Percentiles rank a stretch among this genome's conserved stretches.
These are phyloP conservation scores for Blastocladiella emersonii DNA, from an alignment of 371 early-diverging fungal species.

Conservation along the genomic window DNA sequence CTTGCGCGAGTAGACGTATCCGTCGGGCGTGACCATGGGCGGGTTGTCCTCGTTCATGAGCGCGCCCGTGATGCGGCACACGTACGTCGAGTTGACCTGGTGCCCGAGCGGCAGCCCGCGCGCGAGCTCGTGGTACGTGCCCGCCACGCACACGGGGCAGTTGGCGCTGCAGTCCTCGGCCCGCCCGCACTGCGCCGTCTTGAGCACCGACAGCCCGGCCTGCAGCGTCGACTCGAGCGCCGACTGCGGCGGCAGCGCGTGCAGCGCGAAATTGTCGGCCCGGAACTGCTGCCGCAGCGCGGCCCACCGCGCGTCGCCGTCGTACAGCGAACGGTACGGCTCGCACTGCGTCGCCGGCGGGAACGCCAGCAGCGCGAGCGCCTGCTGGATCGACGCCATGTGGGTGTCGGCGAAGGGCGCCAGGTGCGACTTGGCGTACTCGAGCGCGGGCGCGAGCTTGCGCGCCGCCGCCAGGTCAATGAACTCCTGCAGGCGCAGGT, in stretches of 20 bases:
- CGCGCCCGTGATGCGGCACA: constrained; percentile 74
- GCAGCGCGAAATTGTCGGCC: constrained; percentile 63
- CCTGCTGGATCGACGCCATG: constrained; percentile 50
- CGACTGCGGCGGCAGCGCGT: constrained; percentile 68
- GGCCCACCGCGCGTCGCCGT: constrained; percentile 54
- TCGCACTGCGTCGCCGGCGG: constrained; percentile 51
- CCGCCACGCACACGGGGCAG: constrained; percentile 81
- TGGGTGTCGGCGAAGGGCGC: constrained; percentile 55
- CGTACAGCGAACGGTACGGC: constrained; percentile 54
- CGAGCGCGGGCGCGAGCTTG: constrained; percentile 55
- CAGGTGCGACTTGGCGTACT: constrained; percentile 69
- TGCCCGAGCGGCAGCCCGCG: constrained; percentile 71
- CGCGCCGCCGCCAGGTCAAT: constrained; percentile 61
- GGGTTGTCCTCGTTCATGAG: constrained; percentile 90
- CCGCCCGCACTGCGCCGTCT: constrained; percentile 54
- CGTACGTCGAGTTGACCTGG: constrained; percentile 81
- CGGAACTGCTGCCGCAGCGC: constrained; percentile 63
- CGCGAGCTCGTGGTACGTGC: constrained; percentile 72
- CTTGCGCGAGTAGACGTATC: constrained; percentile 76
- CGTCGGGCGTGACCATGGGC: constrained; percentile 89
- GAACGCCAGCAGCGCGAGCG: constrained; percentile 76
- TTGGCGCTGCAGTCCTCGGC: constrained; percentile 62
- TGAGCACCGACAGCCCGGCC: constrained; percentile 83
- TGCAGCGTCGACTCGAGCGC: constrained; percentile 71
- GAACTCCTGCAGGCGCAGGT: constrained; percentile 82